These are phyloP conservation scores for Pyrenula aspistea DNA, from an alignment of 495 filamentous ascomycete species.

Conservation along the genomic window DNA sequence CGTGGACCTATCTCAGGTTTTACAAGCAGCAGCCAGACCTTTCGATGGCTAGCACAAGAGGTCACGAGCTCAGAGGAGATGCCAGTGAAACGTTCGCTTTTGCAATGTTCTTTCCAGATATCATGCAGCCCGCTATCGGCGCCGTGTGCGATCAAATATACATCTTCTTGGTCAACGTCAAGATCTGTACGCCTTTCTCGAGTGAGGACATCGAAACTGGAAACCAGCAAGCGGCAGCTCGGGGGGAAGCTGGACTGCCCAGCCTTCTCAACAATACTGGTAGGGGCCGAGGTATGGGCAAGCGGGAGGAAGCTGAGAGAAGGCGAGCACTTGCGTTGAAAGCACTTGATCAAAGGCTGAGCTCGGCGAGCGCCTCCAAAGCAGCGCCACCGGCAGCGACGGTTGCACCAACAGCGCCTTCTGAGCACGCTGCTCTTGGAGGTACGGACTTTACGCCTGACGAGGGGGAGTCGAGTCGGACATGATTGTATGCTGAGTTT, in stretches of 20 bases:
- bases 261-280: conserved; percentile 41
- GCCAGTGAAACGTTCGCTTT: conserved; percentile 93
- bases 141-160: conserved; percentile 65
- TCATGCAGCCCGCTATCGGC: conserved; percentile 64
- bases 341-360: conserved; percentile 80
- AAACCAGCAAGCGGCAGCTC: conserved; percentile 55
- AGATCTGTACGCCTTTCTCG: conserved; percentile 77
- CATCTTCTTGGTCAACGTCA: conserved; percentile 55
- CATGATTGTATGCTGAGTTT: not conserved
- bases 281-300: conserved; percentile 30
- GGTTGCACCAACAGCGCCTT: not conserved
- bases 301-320: conserved; percentile 83
- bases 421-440: not conserved
- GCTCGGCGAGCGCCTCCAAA: conserved; percentile 57
- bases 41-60: conserved; percentile 38
- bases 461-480: not conserved
- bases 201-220: conserved; percentile 72
- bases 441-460: not conserved
- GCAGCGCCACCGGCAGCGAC: conserved; percentile 17
- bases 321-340: conserved; percentile 80
- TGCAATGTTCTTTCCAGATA: conserved; percentile 88
- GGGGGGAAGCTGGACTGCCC: conserved; percentile 56
- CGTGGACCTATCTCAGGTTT: conserved; percentile 96
- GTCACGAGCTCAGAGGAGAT: conserved; percentile 56
- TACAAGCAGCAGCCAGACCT: conserved; percentile 68